Evolutionary conservation across 495 filamentous ascomycete genomes (phyloP), one percentile per base, ranked within the genome.

Genomic region (Trichoderma virens): DNA sequence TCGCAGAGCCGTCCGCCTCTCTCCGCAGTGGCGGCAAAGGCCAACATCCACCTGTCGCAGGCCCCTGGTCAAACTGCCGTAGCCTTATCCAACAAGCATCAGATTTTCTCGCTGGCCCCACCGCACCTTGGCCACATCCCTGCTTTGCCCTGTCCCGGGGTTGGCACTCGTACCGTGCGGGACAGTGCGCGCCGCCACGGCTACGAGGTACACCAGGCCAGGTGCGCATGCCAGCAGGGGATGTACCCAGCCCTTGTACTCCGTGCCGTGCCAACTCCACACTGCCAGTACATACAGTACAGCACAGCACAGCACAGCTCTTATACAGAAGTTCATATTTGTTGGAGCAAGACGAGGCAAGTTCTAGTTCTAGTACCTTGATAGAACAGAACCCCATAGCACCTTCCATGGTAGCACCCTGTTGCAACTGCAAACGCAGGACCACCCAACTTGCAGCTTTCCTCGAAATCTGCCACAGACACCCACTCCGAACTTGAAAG

Each of bases 41-140:
- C 45, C 43, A 45, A 47, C 43, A 8, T 23, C 6, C 43, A 47
- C 43, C n/a, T 47, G 43, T 47, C 43, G 51, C 51, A 56, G 51
- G 51, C 27, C 27, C 51, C 51, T 56, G 51, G 51, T 56, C 5
- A 56, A 56, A 56, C 51, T 56, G 51, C 51, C 51, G 51, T 56
- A 56, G 51, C 51, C 51, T 56, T 56, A 56, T 28, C 51, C 51
- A 56, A 56, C 51, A 56, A 56, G 51, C 51, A 56, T 56, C 20
- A 35, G 32, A 35, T 56, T 56, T 28, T 56, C 25, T 56, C 16
- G 51, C 13, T 6, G 27, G 23, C 25, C 51, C 51, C 23, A 5
- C 51, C 51, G 51, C 51, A 56, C 23, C 47, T 56, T 16, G 6
- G 11, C 23, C 28, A 27, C 13, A 56, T 56, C 51, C 51, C 51